Base-by-base conservation (phyloP, 352 stramenopile species). In the Globisporangium paddicum region DNA sequence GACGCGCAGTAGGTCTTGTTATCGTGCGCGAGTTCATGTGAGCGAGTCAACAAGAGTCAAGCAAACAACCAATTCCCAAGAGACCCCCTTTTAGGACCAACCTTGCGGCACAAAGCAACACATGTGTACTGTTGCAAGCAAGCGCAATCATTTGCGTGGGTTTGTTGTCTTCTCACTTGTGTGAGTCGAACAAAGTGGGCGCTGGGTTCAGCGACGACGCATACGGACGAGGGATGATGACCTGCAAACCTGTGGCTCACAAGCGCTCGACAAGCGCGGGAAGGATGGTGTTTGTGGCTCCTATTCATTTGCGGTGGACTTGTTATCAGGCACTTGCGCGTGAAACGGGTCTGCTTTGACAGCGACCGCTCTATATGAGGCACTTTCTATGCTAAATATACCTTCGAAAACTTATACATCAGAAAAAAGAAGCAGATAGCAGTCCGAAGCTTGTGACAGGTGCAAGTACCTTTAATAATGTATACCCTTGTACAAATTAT, bases 1-100 rank as follows among this genome's bases (percentile, higher is more conserved):
- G 90, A 97, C 54, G 74, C 74, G 3, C 67, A 73, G 30, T 68
- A 67, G 26, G n/a, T n/a, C n/a, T n/a, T n/a, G n/a, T 6, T 32
- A 6, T 32, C 6, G 19, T 38, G 37, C 34, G 38, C 6, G 40
- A 34, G 9, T 34, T n/a, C 8, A 40, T 28, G 44, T 34, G 44
- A 35, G 23, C 30, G 28, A 32, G 28, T n/a, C n/a, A 32, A 48
- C 3, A 18, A 48, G 21, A 51, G 21, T n/a, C 35, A 41, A 41
- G 35, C 5, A 7, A 41, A 8, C 30, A 35, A 41, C 1, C 35
- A n/a, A 37, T 21, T 21, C 44, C 34, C 44, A 21, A 50, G 10
- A 23, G 16, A 50, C 26, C 25, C 25, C 21, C 19, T 52, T 52
- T 52, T 52, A 52, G 46, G 25, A 52, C 21, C n/a, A 32, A 52